Evolutionary conservation across 208 protist genomes (phyloP).

Genomic region (Acanthamoeba culbertsoni): DNA sequence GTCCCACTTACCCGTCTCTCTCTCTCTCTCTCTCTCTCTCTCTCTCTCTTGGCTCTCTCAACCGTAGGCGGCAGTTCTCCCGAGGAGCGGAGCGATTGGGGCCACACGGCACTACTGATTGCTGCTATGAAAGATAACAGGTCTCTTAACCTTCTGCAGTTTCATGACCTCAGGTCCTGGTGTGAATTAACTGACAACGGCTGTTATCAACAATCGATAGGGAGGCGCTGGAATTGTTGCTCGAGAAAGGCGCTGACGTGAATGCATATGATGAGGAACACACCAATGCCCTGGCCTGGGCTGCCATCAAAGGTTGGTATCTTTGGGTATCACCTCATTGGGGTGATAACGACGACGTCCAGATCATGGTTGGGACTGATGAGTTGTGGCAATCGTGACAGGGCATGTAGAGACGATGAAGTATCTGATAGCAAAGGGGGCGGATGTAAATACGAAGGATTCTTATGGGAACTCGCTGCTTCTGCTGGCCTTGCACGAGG

Average conservation of each 20-base stretch:
- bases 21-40: too few relatives aligned
- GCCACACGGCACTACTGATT: background rate
- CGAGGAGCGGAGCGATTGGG: background rate
- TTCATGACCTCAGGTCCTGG: too few relatives aligned
- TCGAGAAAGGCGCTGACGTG: background rate
- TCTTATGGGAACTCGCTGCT: background rate
- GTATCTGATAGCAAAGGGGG: background rate
- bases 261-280: background rate
- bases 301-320: background rate
- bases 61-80: background rate
- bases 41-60: too few relatives aligned
- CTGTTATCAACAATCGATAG: background rate
- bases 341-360: too few relatives aligned
- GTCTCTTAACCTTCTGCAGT: background rate
- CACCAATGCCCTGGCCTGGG: background rate
- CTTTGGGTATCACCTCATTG: background rate
- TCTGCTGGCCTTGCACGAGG: background rate
- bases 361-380: too few relatives aligned
- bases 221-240: background rate
- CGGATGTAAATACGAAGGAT: constrained; percentile 1
- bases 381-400: too few relatives aligned
- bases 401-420: constrained; percentile 1
- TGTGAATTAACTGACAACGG: too few relatives aligned
- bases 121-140: background rate
- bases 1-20: too few relatives aligned